phyloP scores from a whole-genome alignment of 192 early-diverging fungal genomes.

The Backusella tarrabulga region DNA sequence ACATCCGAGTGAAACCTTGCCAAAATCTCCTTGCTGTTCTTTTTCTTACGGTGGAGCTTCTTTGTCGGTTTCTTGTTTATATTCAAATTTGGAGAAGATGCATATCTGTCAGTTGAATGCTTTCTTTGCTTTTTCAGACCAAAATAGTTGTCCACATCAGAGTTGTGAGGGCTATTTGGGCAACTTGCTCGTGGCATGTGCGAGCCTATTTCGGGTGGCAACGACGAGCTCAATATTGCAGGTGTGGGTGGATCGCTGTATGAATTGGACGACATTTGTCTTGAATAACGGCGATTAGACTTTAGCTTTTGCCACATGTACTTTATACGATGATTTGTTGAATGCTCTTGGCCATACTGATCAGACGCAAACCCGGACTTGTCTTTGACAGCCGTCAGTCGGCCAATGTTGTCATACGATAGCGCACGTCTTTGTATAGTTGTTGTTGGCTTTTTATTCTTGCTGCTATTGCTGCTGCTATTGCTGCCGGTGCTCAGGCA shows the following conservation, averaged over 20 bases:
- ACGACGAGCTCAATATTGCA: neutral
- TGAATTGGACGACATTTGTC: neutral
- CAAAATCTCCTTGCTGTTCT: neutral
- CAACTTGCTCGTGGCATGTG: neutral
- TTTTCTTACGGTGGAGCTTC: neutral
- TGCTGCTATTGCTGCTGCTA: neutral
- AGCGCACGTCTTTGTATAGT: neutral
- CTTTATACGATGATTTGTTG: constrained; percentile 2
- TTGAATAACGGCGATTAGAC: neutral
- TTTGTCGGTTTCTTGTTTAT: neutral
- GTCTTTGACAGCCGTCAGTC: neutral
- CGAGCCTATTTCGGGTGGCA: neutral
- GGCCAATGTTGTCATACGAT: neutral
- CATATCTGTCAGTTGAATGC: neutral
- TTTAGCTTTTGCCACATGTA: constrained; percentile 2
- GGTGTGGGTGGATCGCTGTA: constrained; percentile 1
- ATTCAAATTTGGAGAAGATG: neutral
- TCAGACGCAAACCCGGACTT: neutral
- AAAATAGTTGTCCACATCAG: neutral
- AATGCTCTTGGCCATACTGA: neutral
- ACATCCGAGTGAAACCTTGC: constrained; percentile 30
- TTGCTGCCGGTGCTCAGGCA: neutral
- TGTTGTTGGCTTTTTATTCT: neutral
- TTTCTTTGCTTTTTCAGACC: neutral
- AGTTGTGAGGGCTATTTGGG: neutral